phyloP scores from a whole-genome alignment of 495 filamentous ascomycete genomes.

The Aspergillus campestris region DNA sequence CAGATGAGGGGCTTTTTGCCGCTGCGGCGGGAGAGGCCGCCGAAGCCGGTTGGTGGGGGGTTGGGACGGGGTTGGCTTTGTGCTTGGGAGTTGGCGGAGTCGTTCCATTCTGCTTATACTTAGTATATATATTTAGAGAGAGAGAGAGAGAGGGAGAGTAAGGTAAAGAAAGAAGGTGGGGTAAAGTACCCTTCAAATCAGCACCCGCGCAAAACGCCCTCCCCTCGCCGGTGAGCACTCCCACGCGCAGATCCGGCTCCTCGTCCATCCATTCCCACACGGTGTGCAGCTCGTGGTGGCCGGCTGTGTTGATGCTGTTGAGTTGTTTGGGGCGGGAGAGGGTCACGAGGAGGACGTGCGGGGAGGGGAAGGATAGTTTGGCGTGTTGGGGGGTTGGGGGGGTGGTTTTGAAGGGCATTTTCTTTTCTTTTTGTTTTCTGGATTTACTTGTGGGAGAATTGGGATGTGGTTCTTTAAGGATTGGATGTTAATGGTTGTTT shows the following conservation, averaged over 20 bases:
- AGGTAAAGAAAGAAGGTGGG: not conserved
- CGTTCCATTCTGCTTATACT: constrained; percentile 31
- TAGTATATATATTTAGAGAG: not conserved
- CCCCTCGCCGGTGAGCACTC: constrained; percentile 47
- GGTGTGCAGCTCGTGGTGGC: constrained; percentile 43
- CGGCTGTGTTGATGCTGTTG: constrained; percentile 43
- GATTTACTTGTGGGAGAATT: not conserved
- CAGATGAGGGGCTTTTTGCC: constrained; percentile 58
- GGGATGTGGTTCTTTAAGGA: not conserved
- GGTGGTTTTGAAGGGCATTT: constrained; percentile 22
- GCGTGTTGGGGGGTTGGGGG: constrained; percentile 32
- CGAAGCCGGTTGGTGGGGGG: constrained; percentile 27
- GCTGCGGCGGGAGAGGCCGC: constrained; percentile 37
- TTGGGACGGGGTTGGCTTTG: constrained; percentile 2
- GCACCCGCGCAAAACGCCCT: constrained; percentile 53
- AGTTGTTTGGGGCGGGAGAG: constrained; percentile 39
- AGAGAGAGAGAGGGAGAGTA: not conserved
- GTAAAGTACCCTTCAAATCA: constrained; percentile 45
- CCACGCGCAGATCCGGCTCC: constrained; percentile 46
- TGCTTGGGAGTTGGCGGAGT: constrained; percentile 7
- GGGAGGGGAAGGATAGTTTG: constrained; percentile 35
- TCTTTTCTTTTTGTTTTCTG: not conserved
- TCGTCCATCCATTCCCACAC: constrained; percentile 50
- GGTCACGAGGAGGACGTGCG: constrained; percentile 42
- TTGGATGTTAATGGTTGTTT: not conserved